Conservation (phyloP, 495 filamentous ascomycete species). For the Aspergillus ellipticus region DNA sequence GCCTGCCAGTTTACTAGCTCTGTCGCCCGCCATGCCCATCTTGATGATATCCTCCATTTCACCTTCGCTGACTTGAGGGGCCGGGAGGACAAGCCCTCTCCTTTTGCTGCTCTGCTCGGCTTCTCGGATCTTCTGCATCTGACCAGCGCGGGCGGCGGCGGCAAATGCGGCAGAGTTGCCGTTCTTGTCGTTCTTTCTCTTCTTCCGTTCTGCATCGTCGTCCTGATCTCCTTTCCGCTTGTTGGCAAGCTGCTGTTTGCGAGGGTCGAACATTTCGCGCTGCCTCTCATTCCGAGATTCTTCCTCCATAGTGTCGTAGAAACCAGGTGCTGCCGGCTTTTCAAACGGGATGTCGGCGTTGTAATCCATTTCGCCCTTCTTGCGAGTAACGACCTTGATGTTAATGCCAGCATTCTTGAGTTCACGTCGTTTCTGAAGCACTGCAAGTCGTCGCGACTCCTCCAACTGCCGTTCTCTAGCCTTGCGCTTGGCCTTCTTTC, state of each 20-base stretch:
- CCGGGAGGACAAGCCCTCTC: constrained; percentile 70
- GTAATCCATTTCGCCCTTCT: constrained; percentile 98
- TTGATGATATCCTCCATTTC: constrained; percentile 98
- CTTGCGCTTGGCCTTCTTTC: constrained; percentile 98
- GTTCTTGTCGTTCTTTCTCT: constrained; percentile 81
- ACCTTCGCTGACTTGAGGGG: constrained; percentile 85
- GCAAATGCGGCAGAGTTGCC: constrained; percentile 70
- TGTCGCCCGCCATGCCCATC: constrained; percentile 93
- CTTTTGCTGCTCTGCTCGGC: constrained; percentile 96
- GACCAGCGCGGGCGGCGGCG: constrained; percentile 89
- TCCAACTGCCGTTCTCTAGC: constrained; percentile 93
- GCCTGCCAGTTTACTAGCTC: constrained; percentile 70
- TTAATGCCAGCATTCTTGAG: constrained; percentile 98
- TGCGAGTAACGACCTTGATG: constrained; percentile 89
- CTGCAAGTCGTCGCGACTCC: constrained; percentile 83
- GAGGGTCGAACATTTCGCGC: constrained; percentile 83
- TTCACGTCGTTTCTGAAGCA: constrained; percentile 91
- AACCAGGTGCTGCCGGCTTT: constrained; percentile 82
- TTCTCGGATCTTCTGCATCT: constrained; percentile 93
- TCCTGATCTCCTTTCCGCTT: constrained; percentile 92
- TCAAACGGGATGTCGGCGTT: constrained; percentile 98
- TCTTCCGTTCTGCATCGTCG: constrained; percentile 76
- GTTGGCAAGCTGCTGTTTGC: constrained; percentile 91
- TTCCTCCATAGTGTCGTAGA: constrained; percentile 90
- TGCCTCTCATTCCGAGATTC: constrained; percentile 76